Conservation (phyloP, 805 yeast species). For the Wickerhamomyces canadensis region DNA sequence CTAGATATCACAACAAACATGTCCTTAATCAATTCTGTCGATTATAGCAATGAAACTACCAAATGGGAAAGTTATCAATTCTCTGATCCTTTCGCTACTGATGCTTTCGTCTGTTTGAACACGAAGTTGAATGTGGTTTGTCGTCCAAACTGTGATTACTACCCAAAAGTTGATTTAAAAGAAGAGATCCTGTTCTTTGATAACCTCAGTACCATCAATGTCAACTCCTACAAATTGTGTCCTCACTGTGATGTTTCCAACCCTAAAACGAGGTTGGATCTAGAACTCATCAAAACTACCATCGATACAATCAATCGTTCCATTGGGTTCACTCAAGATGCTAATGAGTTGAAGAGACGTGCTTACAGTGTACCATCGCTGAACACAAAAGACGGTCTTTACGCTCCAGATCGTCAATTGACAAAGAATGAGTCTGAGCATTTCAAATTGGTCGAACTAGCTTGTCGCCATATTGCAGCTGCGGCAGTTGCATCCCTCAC, state of each 20-base stretch:
- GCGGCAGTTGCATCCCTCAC: conserved; percentile 57
- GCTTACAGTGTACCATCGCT: conserved; percentile 20
- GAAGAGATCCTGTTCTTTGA: conserved; percentile 41
- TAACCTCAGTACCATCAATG: conserved; percentile 34
- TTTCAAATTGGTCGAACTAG: conserved; percentile 62
- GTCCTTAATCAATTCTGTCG: neutral
- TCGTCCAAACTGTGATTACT: conserved; percentile 62
- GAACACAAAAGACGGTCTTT: conserved; percentile 11
- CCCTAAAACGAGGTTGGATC: conserved; percentile 15
- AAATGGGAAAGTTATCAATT: conserved; percentile 63
- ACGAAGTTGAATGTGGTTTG: conserved; percentile 41
- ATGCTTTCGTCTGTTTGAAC: conserved; percentile 49
- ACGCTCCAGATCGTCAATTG: conserved; percentile 23
- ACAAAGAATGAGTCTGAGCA: conserved; percentile 66
- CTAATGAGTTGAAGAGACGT: conserved; percentile 20
- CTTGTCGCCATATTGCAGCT: conserved; percentile 77
- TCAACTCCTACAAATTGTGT: conserved; percentile 51
- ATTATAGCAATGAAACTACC: conserved; percentile 11
- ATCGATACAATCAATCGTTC: conserved; percentile 49
- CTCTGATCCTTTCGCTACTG: conserved; percentile 61
- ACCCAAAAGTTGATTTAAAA: conserved; percentile 32
- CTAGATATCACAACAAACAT: neutral
- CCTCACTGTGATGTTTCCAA: conserved; percentile 47
- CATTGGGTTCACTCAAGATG: conserved; percentile 43
- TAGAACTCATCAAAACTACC: conserved; percentile 36